Evolutionary conservation across 345 rosid species (phyloP).

Genomic region (Noccaea caerulescens): DNA sequence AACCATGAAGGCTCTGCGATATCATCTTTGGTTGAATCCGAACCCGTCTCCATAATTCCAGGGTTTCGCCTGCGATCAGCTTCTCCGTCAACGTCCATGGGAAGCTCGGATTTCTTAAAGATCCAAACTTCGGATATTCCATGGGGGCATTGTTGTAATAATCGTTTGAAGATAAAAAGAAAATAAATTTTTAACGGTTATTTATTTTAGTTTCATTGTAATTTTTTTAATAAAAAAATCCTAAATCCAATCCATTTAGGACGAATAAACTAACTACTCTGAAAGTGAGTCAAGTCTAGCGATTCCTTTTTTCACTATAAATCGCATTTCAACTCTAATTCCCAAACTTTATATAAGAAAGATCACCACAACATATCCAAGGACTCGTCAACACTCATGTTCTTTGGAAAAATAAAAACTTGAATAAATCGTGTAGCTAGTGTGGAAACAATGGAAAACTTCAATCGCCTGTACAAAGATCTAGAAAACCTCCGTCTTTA

Average conservation of each 20-base stretch:
- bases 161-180: background rate
- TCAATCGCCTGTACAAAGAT: background rate
- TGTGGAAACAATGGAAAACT: background rate
- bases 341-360: no score
- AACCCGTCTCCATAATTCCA: slow-evolving; percentile 44
- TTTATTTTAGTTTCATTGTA: background rate
- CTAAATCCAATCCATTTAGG: background rate
- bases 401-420: no score
- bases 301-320: no score
- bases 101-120: slow-evolving; percentile 18
- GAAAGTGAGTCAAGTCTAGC: no score
- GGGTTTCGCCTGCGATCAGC: slow-evolving; percentile 44
- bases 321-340: background rate
- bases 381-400: no score
- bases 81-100: slow-evolving; percentile 36
- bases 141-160: slow-evolving; percentile 23
- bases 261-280: no score
- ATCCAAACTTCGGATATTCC: slow-evolving; percentile 34
- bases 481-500: background rate
- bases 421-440: no score
- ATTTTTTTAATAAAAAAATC: background rate
- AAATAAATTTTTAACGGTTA: background rate
- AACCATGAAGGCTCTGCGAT: slow-evolving; percentile 72
- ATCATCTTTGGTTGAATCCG: slow-evolving; percentile 42
- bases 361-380: no score